These are phyloP conservation scores for Phoma sp. DNA, from an alignment of 2,329 filamentous ascomycete species.

Conservation along the genomic window DNA sequence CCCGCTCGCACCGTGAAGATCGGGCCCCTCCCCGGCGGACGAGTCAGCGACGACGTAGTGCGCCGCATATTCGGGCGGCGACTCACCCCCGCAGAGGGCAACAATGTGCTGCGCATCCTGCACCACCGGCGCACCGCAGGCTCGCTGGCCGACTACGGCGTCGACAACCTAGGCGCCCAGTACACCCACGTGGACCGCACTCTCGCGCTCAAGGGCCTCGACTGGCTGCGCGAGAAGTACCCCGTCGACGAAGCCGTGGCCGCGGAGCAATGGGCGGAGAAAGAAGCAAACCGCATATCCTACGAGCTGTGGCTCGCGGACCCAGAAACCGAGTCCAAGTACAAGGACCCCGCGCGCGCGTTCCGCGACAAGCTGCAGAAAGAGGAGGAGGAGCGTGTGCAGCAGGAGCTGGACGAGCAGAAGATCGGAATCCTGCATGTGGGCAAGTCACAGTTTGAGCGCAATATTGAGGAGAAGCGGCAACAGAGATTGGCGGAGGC, in stretches of 20 bases:
- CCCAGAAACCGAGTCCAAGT: constrained; percentile 47
- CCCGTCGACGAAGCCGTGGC: constrained; percentile 51
- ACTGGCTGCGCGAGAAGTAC: constrained; percentile 44
- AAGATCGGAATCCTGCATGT: constrained; percentile 44
- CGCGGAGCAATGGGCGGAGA: constrained; percentile 48
- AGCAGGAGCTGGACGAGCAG: constrained; percentile 29
- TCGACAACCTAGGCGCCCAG: constrained; percentile 40
- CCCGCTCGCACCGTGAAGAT: constrained; percentile 42
- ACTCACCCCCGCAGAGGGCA: constrained; percentile 39
- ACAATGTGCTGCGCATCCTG: constrained; percentile 46
- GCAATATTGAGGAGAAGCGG: constrained; percentile 43
- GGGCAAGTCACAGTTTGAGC: constrained; percentile 44
- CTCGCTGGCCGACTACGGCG: constrained; percentile 48
- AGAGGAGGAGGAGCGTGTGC: constrained; percentile 32
- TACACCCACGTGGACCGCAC: constrained; percentile 36
- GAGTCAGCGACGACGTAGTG: constrained; percentile 33
- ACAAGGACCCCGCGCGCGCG: constrained; percentile 45
- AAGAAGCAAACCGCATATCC: constrained; percentile 47
- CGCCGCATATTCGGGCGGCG: constrained; percentile 40
- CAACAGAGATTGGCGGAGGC: constrained; percentile 36
- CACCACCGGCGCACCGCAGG: constrained; percentile 49
- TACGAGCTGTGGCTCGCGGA: constrained; percentile 47
- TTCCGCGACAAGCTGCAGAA: constrained; percentile 44
- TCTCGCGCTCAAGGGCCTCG: constrained; percentile 39
- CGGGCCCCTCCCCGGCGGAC: constrained; percentile 38